These are phyloP conservation scores for Trichosporon ovoides DNA, from an alignment of 1,284 basidiomycete genomes.

Conservation along the genomic window DNA sequence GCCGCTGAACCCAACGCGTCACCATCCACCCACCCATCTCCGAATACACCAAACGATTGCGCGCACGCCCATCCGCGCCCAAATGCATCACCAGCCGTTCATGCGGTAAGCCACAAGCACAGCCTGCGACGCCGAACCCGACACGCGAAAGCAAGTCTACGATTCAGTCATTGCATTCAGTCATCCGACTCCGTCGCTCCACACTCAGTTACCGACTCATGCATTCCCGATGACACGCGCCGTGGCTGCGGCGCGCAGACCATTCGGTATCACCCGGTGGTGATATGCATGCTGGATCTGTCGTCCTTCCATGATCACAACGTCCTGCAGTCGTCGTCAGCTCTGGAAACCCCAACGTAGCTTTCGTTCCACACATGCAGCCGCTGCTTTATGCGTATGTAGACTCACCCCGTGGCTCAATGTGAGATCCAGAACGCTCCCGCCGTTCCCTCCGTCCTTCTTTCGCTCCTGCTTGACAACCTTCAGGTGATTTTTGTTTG, in stretches of 20 bases:
- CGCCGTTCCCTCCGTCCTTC: not conserved
- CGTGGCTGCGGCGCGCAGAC: constrained; percentile 37
- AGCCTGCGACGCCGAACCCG: not conserved
- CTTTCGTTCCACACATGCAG: no score
- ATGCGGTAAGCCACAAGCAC: not conserved
- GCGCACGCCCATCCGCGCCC: no score
- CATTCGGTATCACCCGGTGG: constrained; percentile 35
- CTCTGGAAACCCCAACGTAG: not conserved
- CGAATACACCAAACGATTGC: no score
- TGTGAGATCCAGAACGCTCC: constrained; percentile 13
- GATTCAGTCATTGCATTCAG: no score
- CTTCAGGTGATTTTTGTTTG: constrained; percentile 1
- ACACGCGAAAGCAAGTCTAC: not conserved
- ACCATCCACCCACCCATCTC: no score
- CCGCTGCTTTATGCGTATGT: no score
- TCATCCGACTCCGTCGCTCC: not conserved
- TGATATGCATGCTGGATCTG: constrained; percentile 35
- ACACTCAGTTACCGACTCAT: not conserved
- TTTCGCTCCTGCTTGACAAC: not conserved
- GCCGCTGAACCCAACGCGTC: no score
- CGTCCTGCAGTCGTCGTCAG: constrained; percentile 25
- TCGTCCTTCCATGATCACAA: constrained; percentile 40
- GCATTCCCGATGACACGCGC: constrained; percentile 33
- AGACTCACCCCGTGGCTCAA: constrained; percentile 18
- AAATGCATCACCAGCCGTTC: no score